Evolutionary conservation across 305 asterid genomes (phyloP), one percentile per base, ranked within the genome.

Genomic region (Fraxinus paxiana): DNA sequence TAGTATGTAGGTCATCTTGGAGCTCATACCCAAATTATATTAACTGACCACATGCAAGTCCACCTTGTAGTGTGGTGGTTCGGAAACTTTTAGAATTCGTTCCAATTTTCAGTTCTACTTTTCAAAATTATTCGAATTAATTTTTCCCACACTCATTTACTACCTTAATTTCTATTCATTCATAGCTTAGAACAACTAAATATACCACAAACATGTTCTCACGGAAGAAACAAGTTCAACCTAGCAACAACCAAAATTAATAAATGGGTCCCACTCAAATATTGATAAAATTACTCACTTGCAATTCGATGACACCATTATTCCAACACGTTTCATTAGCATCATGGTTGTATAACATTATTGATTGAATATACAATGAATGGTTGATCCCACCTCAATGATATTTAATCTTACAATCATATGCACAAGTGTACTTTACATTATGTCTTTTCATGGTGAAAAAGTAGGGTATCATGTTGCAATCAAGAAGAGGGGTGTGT

Each of bases 401-500:
- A 35, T 35, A 28, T 28, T 28, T 28, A 38, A 77, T 84, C 81
- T 10, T 76, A 71, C 79, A 37, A 41, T 77, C 73, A 70, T 78
- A 70, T 59, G 83, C n/a, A 43, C 54, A 78, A 71, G 65, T 77
- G 82, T 35, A 35, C 38, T 35, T 35, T 6, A 35, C 1, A 35
- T 35, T 35, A 6, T 6, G 38, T 35, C 38, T 5, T 35, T 35
- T 35, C 38, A 35, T 35, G 8, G 38, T 35, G 38, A 35, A 6
- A 35, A 35, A 35, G 38, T 1, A 35, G 38, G 9, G 9, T 35
- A 35, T 35, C 38, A 6, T 35, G 38, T 35, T 35, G 38, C 38
- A 35, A 35, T 35, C 38, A 35, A 35, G 38, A 35, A 6, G 38
- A 35, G 38, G 38, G 38, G 38, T 35, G 38, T 35, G 38, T 33